These are phyloP conservation scores for Saccharomycopsis fibuligera DNA, from an alignment of 805 yeast species.

Conservation along the genomic window DNA sequence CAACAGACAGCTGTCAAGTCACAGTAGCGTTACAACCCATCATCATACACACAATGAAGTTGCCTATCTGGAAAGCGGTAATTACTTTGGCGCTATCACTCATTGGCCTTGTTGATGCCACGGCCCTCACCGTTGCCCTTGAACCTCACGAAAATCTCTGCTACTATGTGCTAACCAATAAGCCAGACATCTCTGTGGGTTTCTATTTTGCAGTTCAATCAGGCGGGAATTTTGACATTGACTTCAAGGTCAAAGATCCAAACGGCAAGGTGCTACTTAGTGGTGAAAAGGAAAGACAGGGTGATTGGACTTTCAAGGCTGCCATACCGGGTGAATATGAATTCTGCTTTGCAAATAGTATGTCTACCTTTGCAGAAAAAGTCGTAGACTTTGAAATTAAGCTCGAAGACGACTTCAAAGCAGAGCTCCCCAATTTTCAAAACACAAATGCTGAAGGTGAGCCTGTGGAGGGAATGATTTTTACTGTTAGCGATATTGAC, in stretches of 20 bases:
- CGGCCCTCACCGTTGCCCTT: conserved; percentile 67
- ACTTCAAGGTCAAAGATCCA: conserved; percentile 55
- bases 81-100: background rate
- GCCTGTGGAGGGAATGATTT: conserved; percentile 24
- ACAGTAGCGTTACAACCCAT: too few relatives aligned
- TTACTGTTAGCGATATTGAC: conserved; percentile 53
- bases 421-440: conserved; percentile 47
- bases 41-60: too few relatives aligned
- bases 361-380: conserved; percentile 78
- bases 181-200: conserved; percentile 53
- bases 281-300: conserved; percentile 65
- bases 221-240: conserved; percentile 77
- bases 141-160: conserved; percentile 74
- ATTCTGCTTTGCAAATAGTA: conserved; percentile 77
- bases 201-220: conserved; percentile 80
- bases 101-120: conserved; percentile 30
- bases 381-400: conserved; percentile 78
- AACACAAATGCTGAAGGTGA: conserved; percentile 12
- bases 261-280: conserved; percentile 43
- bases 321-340: conserved; percentile 71
- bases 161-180: conserved; percentile 61
- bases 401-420: conserved; percentile 40
- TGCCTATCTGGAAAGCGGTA: too few relatives aligned
- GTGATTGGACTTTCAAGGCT: conserved; percentile 69
- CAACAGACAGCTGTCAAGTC: too few relatives aligned